Evolutionary conservation across 1,284 basidiomycete species (phyloP).

Genomic region (Cronartium quercuum): DNA sequence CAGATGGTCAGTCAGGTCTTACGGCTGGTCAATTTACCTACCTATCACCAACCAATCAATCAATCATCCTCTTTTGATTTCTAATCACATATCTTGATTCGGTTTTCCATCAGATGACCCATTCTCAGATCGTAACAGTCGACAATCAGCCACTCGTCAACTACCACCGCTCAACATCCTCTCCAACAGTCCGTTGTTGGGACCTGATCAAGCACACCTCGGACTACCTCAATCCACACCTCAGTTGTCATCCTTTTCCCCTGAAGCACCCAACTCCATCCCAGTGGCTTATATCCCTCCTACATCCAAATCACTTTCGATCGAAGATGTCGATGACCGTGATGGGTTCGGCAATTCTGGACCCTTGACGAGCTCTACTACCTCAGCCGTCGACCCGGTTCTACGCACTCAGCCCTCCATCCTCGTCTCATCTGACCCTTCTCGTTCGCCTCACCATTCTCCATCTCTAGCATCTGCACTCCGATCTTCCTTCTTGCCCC

Average conservation of each 20-base stretch:
- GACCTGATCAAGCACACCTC: background rate
- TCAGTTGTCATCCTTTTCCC: background rate
- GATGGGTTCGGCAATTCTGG: background rate
- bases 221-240: background rate
- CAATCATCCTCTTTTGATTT: background rate
- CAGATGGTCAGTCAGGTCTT: background rate
- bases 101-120: constrained; percentile 8
- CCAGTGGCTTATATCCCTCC: constrained; percentile 1
- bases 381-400: background rate
- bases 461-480: background rate
- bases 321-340: background rate
- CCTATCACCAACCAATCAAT: background rate
- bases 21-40: background rate
- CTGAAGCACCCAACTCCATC: background rate
- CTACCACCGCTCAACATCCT: background rate
- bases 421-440: background rate
- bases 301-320: constrained; percentile 10
- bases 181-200: background rate
- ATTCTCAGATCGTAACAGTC: constrained; percentile 18
- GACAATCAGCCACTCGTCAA: background rate
- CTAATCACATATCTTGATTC: background rate
- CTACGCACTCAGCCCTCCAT: background rate
- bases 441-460: background rate
- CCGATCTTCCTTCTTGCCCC: background rate
- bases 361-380: background rate